Evolutionary conservation across 2,329 filamentous ascomycete species (phyloP).

Genomic region (Fusarium euwallaceae): DNA sequence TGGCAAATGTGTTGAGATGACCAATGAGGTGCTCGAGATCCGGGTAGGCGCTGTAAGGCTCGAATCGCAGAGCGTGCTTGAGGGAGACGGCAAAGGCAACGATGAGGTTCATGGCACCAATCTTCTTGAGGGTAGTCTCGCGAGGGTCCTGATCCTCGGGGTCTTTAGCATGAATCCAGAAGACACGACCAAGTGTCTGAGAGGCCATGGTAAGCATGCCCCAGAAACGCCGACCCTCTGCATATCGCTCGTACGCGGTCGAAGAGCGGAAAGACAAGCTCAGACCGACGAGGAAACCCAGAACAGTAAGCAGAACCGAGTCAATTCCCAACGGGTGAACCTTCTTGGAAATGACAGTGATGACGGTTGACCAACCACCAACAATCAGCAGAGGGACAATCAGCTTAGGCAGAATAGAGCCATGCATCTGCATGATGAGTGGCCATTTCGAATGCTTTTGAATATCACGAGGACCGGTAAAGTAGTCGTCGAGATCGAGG

Average conservation of each 20-base stretch:
- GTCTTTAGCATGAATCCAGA: constrained; percentile 84
- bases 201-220: constrained; percentile 71
- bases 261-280: constrained; percentile 83
- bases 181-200: constrained; percentile 78
- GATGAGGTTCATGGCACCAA: constrained; percentile 82
- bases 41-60: constrained; percentile 82
- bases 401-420: constrained; percentile 80
- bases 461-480: constrained; percentile 76
- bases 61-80: constrained; percentile 87
- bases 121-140: constrained; percentile 76
- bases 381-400: constrained; percentile 76
- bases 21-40: constrained; percentile 78
- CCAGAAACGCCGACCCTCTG: constrained; percentile 75
- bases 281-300: constrained; percentile 85
- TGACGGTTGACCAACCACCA: constrained; percentile 73
- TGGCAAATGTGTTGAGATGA: constrained; percentile 82
- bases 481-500: constrained; percentile 71
- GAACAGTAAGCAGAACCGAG: constrained; percentile 74
- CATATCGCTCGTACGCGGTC: constrained; percentile 81
- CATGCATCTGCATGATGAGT: constrained; percentile 80
- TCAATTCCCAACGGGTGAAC: constrained; percentile 54
- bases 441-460: constrained; percentile 83
- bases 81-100: constrained; percentile 82
- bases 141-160: constrained; percentile 66
- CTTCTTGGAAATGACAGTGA: constrained; percentile 68